Conservation (phyloP, 2,329 filamentous ascomycete species). For the Colletotrichum karsti region DNA sequence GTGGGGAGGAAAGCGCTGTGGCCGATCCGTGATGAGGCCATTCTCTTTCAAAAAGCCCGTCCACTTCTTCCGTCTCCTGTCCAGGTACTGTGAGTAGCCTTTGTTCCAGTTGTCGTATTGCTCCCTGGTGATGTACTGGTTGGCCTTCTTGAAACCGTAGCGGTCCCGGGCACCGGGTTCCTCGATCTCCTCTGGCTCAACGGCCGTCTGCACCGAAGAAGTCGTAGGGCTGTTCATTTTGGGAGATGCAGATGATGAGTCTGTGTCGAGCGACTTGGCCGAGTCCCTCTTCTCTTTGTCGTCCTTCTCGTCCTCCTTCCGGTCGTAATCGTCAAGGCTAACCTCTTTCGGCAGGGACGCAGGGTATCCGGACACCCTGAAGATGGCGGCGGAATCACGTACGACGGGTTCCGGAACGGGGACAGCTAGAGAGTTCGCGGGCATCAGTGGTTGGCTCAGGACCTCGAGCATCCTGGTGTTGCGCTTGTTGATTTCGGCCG, state of each 20-base stretch:
- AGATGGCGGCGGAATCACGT: slow-evolving; percentile 47
- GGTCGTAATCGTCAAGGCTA: slow-evolving; percentile 33
- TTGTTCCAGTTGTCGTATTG: slow-evolving; percentile 86
- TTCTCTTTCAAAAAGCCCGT: slow-evolving; percentile 78
- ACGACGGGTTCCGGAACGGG: slow-evolving; percentile 30
- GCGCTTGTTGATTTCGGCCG: slow-evolving; percentile 47
- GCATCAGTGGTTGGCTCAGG: slow-evolving; percentile 44
- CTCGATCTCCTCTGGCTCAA: slow-evolving; percentile 48
- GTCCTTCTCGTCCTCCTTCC: slow-evolving; percentile 30
- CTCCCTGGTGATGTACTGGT: slow-evolving; percentile 77
- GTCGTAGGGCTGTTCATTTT: slow-evolving; percentile 15
- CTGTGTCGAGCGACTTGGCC: slow-evolving; percentile 48
- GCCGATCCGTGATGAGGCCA: slow-evolving; percentile 75
- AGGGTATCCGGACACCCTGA: slow-evolving; percentile 47
- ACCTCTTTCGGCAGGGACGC: slow-evolving; percentile 42
- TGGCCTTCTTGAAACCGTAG: slow-evolving; percentile 92
- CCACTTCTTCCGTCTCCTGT: slow-evolving; percentile 85
- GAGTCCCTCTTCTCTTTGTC: slow-evolving; percentile 56
- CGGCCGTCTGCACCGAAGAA: slow-evolving; percentile 30
- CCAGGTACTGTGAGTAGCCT: slow-evolving; percentile 78
- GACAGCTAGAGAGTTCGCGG: slow-evolving; percentile 30
- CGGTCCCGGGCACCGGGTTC: slow-evolving; percentile 72
- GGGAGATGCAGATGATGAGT: slow-evolving; percentile 35
- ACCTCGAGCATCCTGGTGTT: slow-evolving; percentile 49
- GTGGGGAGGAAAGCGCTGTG: slow-evolving; percentile 80